Percentiles rank a stretch among this genome's conserved stretches.
Evolutionary conservation across 306 rosid genomes (phyloP).

Genomic region (Vigna reflexopilosa): DNA sequence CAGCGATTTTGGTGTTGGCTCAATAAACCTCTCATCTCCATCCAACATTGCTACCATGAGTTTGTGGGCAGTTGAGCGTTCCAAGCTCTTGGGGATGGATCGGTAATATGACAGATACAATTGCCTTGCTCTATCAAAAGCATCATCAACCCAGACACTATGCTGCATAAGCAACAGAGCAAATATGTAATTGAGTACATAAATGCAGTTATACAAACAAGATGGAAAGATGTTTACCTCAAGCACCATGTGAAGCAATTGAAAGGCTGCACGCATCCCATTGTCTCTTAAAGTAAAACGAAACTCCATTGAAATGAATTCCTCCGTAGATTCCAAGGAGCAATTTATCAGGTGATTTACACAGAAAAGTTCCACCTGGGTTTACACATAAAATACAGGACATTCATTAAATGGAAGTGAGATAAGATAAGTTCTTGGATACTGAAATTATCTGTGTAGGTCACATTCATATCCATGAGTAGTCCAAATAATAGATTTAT

Average conservation of each 20-base stretch:
- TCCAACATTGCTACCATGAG: slow-evolving; percentile 98
- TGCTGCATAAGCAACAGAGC: slow-evolving; percentile 65
- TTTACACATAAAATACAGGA: slow-evolving; percentile 34
- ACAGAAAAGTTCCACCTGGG: slow-evolving; percentile 97
- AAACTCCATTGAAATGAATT: slow-evolving; percentile 96
- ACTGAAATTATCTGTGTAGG: slow-evolving; percentile 4
- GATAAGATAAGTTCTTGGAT: slow-evolving; percentile 27
- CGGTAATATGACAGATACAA: slow-evolving; percentile 91
- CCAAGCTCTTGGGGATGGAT: slow-evolving; percentile 98
- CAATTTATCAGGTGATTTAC: slow-evolving; percentile 95
- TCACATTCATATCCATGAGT: slow-evolving; percentile 3
- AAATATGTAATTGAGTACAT: slow-evolving; percentile 29
- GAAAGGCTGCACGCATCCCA: slow-evolving; percentile 99
- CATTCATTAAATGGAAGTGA: slow-evolving; percentile 37
- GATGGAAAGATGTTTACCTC: slow-evolving; percentile 67
- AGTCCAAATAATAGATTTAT: slow-evolving; percentile 33
- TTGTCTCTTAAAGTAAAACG: slow-evolving; percentile 96
- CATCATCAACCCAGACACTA: slow-evolving; percentile 98
- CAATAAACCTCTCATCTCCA: slow-evolving; percentile 94
- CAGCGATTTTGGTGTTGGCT: slow-evolving; percentile 90
- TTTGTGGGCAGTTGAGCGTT: slow-evolving; percentile 99
- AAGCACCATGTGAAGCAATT: slow-evolving; percentile 97
- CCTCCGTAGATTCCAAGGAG: slow-evolving; percentile 98
- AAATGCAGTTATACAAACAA: slow-evolving; percentile 12
- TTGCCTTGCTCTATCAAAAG: slow-evolving; percentile 96